These are phyloP conservation scores for Vachellia collinsii DNA, from an alignment of 306 rosid species.

Conservation along the genomic window DNA sequence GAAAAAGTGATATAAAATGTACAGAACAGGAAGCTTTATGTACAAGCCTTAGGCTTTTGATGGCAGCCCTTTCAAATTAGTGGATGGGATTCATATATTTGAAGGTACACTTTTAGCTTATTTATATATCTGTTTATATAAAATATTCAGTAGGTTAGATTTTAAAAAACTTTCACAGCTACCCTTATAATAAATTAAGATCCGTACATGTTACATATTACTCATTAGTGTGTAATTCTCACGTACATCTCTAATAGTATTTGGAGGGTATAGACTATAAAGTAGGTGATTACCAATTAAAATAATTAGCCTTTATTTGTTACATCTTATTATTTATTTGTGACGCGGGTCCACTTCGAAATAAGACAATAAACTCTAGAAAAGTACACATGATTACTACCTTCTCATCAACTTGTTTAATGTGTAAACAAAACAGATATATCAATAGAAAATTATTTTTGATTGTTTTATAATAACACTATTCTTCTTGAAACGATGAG, in stretches of 20 bases:
- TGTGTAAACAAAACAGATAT: not conserved
- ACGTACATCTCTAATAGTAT: not conserved
- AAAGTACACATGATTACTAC: constrained; percentile 28
- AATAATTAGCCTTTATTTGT: not conserved
- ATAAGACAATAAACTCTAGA: constrained; percentile 46
- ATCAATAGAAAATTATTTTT: not conserved
- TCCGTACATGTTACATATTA: not conserved
- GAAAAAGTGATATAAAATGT: no score
- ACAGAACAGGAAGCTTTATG: constrained; percentile 34
- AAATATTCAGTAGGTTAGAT: not conserved
- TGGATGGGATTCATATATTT: not conserved
- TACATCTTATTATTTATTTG: not conserved
- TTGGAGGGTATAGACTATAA: not conserved
- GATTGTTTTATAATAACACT: not conserved
- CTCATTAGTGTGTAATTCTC: not conserved
- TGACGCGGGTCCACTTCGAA: constrained; percentile 32
- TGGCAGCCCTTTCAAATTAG: constrained; percentile 19
- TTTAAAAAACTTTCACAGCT: not conserved
- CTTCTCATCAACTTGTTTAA: constrained; percentile 30
- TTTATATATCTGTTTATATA: not conserved
- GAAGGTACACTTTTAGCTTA: not conserved
- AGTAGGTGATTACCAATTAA: no score
- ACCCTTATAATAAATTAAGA: not conserved
- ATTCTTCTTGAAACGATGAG: not conserved
- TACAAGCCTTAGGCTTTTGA: constrained; percentile 43